phyloP scores from a whole-genome alignment of 805 yeast genomes.

The Candida silvicultrix region DNA sequence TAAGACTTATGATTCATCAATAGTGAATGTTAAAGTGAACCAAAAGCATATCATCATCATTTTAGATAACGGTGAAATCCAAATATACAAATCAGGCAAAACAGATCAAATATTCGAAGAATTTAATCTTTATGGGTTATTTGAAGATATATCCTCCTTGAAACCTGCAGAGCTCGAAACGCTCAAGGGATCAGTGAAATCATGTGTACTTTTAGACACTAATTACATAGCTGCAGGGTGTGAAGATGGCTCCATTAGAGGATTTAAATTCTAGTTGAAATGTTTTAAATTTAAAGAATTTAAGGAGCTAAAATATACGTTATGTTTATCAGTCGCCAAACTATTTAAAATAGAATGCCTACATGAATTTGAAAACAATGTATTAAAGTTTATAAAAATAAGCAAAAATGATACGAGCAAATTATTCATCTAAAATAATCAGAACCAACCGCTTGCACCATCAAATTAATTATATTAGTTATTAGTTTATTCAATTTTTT shows the following conservation, averaged over 20 bases:
- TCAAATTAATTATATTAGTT: no score
- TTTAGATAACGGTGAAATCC: not conserved
- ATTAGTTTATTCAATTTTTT: no score
- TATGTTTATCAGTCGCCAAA: no score
- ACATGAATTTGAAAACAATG: no score
- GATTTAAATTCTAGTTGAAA: not conserved
- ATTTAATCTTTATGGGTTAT: not conserved
- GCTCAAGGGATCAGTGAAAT: not conserved
- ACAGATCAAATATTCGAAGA: not conserved
- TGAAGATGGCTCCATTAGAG: not conserved
- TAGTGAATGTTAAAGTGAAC: not conserved
- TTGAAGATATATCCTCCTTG: not conserved
- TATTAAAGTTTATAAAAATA: no score
- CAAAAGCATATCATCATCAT: not conserved
- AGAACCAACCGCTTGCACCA: no score
- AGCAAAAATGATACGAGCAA: no score
- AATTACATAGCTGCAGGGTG: not conserved
- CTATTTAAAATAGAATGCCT: no score
- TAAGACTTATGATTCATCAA: not conserved
- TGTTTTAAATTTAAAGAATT: not conserved
- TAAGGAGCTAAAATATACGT: no score
- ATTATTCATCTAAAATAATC: no score
- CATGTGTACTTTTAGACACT: not conserved
- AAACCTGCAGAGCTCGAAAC: not conserved
- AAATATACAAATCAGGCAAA: not conserved